These are phyloP conservation scores for Ascochyta viciae-villosae DNA, from an alignment of 2,329 filamentous ascomycete genomes.

Conservation along the genomic window DNA sequence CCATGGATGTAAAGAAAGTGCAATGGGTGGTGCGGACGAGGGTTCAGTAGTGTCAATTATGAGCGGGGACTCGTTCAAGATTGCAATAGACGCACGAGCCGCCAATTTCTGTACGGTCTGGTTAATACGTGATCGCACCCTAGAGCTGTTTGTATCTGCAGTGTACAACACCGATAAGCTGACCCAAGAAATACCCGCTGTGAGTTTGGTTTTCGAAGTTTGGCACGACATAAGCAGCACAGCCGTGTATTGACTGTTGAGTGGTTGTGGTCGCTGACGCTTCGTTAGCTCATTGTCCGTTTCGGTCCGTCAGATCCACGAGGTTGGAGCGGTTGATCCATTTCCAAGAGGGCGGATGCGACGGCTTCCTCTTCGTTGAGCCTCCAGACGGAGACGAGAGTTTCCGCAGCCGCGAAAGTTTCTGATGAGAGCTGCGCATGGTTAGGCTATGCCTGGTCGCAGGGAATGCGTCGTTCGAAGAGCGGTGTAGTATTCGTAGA, in stretches of 20 bases:
- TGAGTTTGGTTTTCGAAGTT: background rate
- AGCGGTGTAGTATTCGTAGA: constrained; percentile 21
- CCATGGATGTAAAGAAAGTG: background rate
- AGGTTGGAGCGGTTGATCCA: constrained; percentile 14
- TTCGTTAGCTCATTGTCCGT: constrained; percentile 18
- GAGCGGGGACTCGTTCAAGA: too few species aligned
- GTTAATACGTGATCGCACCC: background rate
- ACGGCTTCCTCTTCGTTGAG: constrained; percentile 22
- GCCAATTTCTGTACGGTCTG: background rate
- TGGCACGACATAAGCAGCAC: background rate
- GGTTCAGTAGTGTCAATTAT: background rate
- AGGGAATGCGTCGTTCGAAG: constrained; percentile 1
- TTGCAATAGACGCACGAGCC: background rate
- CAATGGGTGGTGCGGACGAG: too few species aligned
- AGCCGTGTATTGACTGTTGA: background rate
- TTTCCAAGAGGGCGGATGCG: constrained; percentile 13
- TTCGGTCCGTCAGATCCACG: constrained; percentile 18
- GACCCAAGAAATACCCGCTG: background rate
- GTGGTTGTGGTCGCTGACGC: constrained; percentile 10
- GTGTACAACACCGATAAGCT: background rate
- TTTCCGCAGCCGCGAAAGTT: background rate
- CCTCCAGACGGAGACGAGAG: background rate
- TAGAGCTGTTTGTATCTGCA: background rate
- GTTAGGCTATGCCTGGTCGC: background rate
- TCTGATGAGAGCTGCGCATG: background rate